Base-by-base conservation (phyloP, 306 rosid species). In the Quercus wislizeni region DNA sequence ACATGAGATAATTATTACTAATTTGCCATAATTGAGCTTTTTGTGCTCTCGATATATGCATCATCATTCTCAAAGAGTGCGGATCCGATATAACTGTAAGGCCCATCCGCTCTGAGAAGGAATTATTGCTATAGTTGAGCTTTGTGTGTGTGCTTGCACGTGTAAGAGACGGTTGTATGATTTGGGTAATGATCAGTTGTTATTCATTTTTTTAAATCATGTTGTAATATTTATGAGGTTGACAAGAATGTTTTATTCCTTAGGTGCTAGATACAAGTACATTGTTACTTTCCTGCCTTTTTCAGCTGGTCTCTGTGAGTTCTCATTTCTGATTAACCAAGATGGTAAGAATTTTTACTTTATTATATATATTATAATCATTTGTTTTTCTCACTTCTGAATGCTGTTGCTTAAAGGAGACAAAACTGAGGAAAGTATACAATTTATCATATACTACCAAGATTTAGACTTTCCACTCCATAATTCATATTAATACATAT, bases 231-330 rank as follows among this genome's bases (percentile, higher is more conserved):
- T 55, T 54, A 18, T 15, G 20, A 65, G 27, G 8, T 61, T 75
- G 55, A 35, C 55, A 3, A 21, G 21, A 11, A 61, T 62, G 7
- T 75, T n/a, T 72, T 6, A 30, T 67, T 31, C 76, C 43, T n/a
- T 25, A 75, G 83, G 83, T 75, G 75, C 56, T 65, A 41, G 43
- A 52, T 75, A 59, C 52, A 52, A 54, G n/a, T 33, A 67, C 72
- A 18, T 11, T 38, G 21, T 74, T 67, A 6, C 27, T 74, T 68
- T 43, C 43, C 69, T 46, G 51, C 67, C 51, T 54, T 52, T 51
- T 52, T 38, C 23, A 69, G 27, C 79, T 69, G 77, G 74, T 62
- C 54, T 76, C 69, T 46, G 52, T 27, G 6, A 43, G 38, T 54
- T 80, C 59, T 46, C 63, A n/a, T 23, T 20, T 77, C 56, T n/a